Evolutionary conservation across 148 eudicot genomes (phyloP), one percentile per base, ranked within the genome.

Genomic region (Polygonum maritimum): DNA sequence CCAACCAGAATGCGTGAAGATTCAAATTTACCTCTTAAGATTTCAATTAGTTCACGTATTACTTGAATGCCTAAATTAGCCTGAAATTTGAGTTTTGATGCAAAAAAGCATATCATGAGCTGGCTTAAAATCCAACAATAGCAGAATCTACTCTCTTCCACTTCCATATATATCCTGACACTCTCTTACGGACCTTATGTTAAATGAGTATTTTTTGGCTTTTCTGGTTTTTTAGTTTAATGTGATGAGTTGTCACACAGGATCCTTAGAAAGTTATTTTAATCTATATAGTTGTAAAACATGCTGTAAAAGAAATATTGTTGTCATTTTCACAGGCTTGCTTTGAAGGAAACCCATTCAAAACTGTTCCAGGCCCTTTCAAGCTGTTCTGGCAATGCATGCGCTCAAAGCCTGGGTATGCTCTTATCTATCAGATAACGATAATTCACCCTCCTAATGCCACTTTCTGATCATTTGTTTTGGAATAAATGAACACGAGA

Each of bases 311-410:
- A 26, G 38, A 26, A 62, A 62, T 26, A 62, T 62, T 62, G 10
- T 51, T 15, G 10, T 57, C 63, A 15, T 45, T 40, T 76, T 38
- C 83, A 82, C 74, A 94, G 97, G 97, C 97, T 75, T 92, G 97
- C 81, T 94, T 94, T 75, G 97, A 94, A 81, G 94, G 96, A 14
- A 92, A 90, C 84, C 98, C 98, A 33, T 90, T 94, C 76, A 94
- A 94, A 81, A 94, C 97, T 2, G 81, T 94, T 80, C 96, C 92
- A 2, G 97, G 96, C 40, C 97, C 96, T 77, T 94, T 92, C 83
- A 92, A 92, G 88, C 93, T 92, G 55, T 92, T 94, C 84, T 90
- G 86, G 86, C 93, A 83, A 80, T 94, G 97, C 87, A 94, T 92
- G 97, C 94, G 86, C 73, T 92, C 98, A 21, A 90, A 90, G 70